A percentile compares a stretch with the other conserved stretches of the same genome.
Conservation (phyloP, 164 flowering plant species). For the Stephania yunnanensis region DNA sequence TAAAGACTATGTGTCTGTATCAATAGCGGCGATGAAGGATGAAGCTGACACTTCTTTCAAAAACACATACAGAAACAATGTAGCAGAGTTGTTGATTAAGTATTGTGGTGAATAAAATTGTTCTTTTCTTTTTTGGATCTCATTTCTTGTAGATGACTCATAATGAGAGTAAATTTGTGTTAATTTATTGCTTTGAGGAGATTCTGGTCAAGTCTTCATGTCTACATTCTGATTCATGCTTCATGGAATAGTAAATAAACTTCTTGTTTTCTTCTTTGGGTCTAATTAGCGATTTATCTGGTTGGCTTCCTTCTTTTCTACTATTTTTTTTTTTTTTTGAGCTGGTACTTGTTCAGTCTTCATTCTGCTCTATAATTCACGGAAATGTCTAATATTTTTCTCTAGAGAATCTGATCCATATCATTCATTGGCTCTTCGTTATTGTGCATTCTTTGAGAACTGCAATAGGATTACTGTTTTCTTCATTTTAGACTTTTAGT, state of each 20-base stretch:
- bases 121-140: not conserved
- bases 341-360: not conserved
- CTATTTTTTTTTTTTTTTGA: not conserved
- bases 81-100: not conserved
- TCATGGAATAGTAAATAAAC: too few species aligned
- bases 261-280: too few species aligned
- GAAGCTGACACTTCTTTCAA: not conserved
- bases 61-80: not conserved
- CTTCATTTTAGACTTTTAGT: not conserved
- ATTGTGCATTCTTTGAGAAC: not conserved
- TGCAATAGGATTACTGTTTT: not conserved
- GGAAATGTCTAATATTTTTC: not conserved
- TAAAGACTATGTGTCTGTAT: too few species aligned
- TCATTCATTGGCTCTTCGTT: not conserved
- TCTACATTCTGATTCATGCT: too few species aligned
- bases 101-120: not conserved
- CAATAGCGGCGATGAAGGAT: not conserved
- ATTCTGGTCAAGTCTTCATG: too few species aligned
- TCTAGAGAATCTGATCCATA: not conserved
- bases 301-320: not conserved
- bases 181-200: too few species aligned
- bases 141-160: not conserved
- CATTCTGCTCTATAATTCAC: not conserved
- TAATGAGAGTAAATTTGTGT: not conserved
- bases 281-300: too few species aligned